phyloP scores from a whole-genome alignment of 805 yeast genomes.

The Hagleromyces aurorensis region DNA sequence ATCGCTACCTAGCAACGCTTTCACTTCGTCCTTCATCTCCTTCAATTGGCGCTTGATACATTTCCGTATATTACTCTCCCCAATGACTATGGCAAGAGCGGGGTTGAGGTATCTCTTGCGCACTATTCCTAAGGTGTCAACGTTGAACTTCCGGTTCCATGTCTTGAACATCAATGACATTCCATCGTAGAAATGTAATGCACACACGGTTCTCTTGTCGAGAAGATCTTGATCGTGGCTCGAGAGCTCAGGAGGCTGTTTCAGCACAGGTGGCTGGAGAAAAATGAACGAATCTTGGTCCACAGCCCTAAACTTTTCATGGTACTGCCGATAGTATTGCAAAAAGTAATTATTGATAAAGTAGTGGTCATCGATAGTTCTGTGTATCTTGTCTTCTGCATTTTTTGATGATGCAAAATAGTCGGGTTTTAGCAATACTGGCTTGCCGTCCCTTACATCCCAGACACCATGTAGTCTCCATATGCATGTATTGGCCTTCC shows the following conservation, averaged over 20 bases:
- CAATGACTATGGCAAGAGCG: constrained; percentile 65
- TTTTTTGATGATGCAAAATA: constrained; percentile 38
- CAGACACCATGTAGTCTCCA: constrained; percentile 80
- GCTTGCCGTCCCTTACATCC: constrained; percentile 36
- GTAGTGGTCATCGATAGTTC: constrained; percentile 38
- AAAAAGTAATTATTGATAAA: constrained; percentile 63
- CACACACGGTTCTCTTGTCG: constrained; percentile 58
- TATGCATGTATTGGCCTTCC: constrained; percentile 71
- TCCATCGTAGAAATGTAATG: constrained; percentile 94
- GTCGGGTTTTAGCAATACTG: constrained; percentile 36
- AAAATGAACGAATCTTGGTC: constrained; percentile 46
- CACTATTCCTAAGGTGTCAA: constrained; percentile 83
- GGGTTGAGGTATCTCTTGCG: constrained; percentile 72
- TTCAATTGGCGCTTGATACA: constrained; percentile 60
- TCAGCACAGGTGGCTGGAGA: constrained; percentile 77
- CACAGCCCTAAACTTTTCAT: constrained; percentile 39
- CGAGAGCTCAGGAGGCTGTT: constrained; percentile 60
- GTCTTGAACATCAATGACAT: constrained; percentile 84
- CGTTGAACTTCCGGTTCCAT: constrained; percentile 79
- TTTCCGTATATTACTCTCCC: constrained; percentile 69
- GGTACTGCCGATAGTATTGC: constrained; percentile 48
- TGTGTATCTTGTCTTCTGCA: constrained; percentile 26
- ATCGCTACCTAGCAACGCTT: constrained; percentile 46
- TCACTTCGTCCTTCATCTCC: constrained; percentile 61
- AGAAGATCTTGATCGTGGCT: constrained; percentile 41